Percentiles rank a stretch among this genome's conserved stretches.
Evolutionary conservation across 164 flowering plant species (phyloP).

Genomic region (Berberis vulgaris): DNA sequence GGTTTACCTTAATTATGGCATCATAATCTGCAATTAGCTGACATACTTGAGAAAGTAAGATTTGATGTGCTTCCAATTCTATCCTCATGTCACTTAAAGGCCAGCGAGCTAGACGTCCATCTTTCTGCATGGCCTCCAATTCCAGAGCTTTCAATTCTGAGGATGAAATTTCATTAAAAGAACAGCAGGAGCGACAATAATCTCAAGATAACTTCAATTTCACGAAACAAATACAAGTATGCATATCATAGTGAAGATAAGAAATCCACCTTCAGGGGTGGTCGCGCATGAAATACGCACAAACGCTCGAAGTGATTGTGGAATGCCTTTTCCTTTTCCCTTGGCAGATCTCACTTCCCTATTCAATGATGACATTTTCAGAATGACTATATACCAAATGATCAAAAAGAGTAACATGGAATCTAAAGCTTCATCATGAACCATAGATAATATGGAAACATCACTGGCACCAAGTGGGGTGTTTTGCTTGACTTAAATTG

Average conservation of each 20-base stretch:
- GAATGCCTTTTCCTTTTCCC: slow-evolving; percentile 79
- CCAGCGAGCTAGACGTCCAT: slow-evolving; percentile 74
- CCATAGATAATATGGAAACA: too few species aligned
- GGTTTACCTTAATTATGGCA: slow-evolving; percentile 43
- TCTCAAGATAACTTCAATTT: not conserved
- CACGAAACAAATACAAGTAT: not conserved
- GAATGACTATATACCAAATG: not conserved
- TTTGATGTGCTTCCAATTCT: slow-evolving; percentile 62
- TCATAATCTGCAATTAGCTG: slow-evolving; percentile 35
- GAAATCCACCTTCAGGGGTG: slow-evolving; percentile 42
- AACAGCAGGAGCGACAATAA: not conserved
- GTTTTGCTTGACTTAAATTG: not conserved
- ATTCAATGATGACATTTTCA: slow-evolving; percentile 1
- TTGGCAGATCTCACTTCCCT: slow-evolving; percentile 64
- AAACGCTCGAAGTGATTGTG: slow-evolving; percentile 83
- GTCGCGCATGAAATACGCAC: slow-evolving; percentile 54
- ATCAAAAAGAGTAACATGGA: not conserved
- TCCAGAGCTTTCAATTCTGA: slow-evolving; percentile 56
- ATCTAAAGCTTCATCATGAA: not conserved
- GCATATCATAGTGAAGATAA: not conserved
- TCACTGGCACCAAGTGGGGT: not conserved
- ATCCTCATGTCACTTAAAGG: slow-evolving; percentile 38
- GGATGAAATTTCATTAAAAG: slow-evolving; percentile 3
- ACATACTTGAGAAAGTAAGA: slow-evolving; percentile 32
- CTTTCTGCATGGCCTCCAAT: slow-evolving; percentile 51